Evolutionary conservation across 2,329 filamentous ascomycete species (phyloP), one percentile per base, ranked within the genome.

Genomic region (Fusarium nygamai): DNA sequence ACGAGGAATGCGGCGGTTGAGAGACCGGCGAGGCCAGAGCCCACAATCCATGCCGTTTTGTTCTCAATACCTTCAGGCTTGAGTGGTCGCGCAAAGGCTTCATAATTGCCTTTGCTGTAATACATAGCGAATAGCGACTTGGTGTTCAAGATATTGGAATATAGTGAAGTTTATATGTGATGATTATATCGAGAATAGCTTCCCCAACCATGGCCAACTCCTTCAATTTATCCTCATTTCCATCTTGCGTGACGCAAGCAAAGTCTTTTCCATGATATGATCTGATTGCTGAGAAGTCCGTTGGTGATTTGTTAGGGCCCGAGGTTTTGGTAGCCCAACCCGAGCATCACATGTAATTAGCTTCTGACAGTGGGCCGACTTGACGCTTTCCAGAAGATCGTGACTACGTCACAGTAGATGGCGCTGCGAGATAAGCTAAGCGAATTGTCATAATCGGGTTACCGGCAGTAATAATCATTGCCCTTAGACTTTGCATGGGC

Each of bases 1-100:
- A 61, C 59, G 14, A 61, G 59, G 59, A 61, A 61, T 20, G 59
- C 59, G 11, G 59, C 59, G 4, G 59, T 61, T 29, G 59, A 43
- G 0, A 61, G 59, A 7, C 59, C 59, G 12, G 38, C 59, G 1
- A 61, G 29, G 24, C 59, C 59, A 8, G 59, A 61, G n/a, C 59
- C 59, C 2, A 61, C 59, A 20, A 61, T 61, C 59, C 59, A 61
- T 20, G 59, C 59, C 16, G 29, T 57, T 39, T 61, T 61, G 6
- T 14, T 20, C 19, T 61, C 59, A n/a, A 61, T 61, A 2, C 59
- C 59, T 33, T 61, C 38, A 8, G 48, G 59, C 48, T 61, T 61
- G 11, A 57, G 38, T 16, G 59, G 59, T 17, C 59, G 59, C 7
- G 59, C 59, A 44, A 61, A 61, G 36, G 59, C 48, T 36, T 61